Evolutionary conservation across 768 basidiomycete genomes (phyloP).

Genomic region (Ramaria rubella): DNA sequence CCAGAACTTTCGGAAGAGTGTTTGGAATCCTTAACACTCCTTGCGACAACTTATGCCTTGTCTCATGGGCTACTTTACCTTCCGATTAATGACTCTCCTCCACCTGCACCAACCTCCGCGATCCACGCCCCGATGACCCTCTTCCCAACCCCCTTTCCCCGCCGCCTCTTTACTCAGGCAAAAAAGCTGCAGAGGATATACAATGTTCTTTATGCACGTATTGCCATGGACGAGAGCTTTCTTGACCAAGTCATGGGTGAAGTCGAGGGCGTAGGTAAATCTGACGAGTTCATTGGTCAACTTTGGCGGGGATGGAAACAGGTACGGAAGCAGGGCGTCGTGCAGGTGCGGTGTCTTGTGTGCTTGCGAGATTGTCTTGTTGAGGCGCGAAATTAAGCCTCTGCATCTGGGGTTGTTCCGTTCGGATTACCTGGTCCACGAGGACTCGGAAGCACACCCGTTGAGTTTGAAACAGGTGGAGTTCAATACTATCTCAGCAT

Average conservation of each 20-base stretch:
- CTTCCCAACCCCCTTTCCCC: conserved; percentile 82
- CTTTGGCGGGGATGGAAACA: conserved; percentile 84
- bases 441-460: conserved; percentile 26
- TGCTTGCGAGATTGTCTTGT: not conserved
- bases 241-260: conserved; percentile 82
- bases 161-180: conserved; percentile 59
- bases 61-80: conserved; percentile 82
- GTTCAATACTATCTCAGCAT: conserved; percentile 94
- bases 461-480: conserved; percentile 91
- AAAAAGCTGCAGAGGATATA: conserved; percentile 65
- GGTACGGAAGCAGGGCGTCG: conserved; percentile 56
- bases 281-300: conserved; percentile 80
- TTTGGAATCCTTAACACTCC: conserved; percentile 49
- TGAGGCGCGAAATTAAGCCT: conserved; percentile 39
- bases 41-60: conserved; percentile 78
- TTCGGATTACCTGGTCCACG: conserved; percentile 89
- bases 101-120: conserved; percentile 53
- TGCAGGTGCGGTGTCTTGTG: conserved; percentile 38
- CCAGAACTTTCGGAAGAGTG: conserved; percentile 56
- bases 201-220: conserved; percentile 77
- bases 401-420: conserved; percentile 87
- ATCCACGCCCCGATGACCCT: conserved; percentile 89
- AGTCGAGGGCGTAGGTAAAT: conserved; percentile 65
- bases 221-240: conserved; percentile 74
- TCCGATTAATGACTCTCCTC: conserved; percentile 43